Base-by-base conservation (phyloP, 768 basidiomycete genomes). In the Macrolepiota fuliginosa region DNA sequence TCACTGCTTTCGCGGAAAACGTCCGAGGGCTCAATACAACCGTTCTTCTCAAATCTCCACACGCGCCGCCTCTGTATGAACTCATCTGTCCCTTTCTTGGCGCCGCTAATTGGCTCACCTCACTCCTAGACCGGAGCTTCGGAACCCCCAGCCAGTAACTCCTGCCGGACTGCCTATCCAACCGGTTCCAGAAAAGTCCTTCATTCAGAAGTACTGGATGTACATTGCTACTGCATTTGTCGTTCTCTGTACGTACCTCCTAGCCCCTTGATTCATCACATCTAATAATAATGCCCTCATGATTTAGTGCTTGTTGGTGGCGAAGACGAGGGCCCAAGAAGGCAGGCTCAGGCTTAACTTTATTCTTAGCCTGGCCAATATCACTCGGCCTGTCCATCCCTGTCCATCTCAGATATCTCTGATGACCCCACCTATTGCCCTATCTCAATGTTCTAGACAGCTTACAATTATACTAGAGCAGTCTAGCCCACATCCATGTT, bases 171-270 rank as follows among this genome's bases (percentile, higher is more conserved):
- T 85, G 67, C 82, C 85, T 19, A 76, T 90, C 24, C 71, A 79
- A 61, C 83, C 87, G 0, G 70, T 77, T 36, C 81, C 82, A 0
- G 92, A 96, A 69, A 90, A 94, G 73, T 77, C 85, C 11, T 92
- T 95, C 73, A 60, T 94, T 45, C 90, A 92, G 68, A 95, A 94
- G 71, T 96, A 96, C 72, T 96, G 94, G 94, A 78, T 94, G 73
- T 94, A 94, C 67, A 82, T 92, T 39, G 75, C 81, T 45, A 79
- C 85, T 2, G 71, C 83, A 47, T 71, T 89, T 10, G 68, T 89
- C 17, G 82, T 86, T 47, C 68, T 90, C 17, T 56, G 88, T 91
- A 69, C 72, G 87, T 82, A 40, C 36, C 56, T 39, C 35, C 29
- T 35, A 49, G 17, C 19, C 25, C 58, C 56, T 32, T 29, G 6